These are phyloP conservation scores for Caryopteris hybrid DNA, from an alignment of 305 asterid genomes.

Conservation along the genomic window DNA sequence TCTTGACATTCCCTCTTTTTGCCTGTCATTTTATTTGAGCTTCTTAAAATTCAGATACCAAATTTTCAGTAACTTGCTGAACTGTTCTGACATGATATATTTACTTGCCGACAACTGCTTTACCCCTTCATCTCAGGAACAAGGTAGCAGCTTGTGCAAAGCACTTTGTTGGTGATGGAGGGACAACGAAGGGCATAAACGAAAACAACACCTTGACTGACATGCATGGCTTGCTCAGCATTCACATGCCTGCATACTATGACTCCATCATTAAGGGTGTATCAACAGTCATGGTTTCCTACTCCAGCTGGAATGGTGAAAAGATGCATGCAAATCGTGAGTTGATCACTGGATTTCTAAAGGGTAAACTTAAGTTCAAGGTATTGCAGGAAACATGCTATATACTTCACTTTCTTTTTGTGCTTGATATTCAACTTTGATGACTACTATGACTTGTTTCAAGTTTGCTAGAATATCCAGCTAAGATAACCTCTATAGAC, in stretches of 20 bases:
- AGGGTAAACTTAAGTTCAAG: slow-evolving; percentile 77
- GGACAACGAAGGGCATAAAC: slow-evolving; percentile 67
- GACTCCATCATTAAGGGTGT: slow-evolving; percentile 74
- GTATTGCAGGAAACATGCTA: slow-evolving; percentile 24
- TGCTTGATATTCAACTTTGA: not conserved
- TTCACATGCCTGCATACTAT: slow-evolving; percentile 84
- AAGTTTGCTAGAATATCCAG: too few relatives aligned
- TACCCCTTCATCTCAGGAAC: slow-evolving; percentile 36
- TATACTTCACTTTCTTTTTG: not conserved
- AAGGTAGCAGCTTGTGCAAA: slow-evolving; percentile 92
- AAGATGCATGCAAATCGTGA: slow-evolving; percentile 78
- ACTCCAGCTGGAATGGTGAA: slow-evolving; percentile 81
- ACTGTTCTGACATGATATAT: not conserved
- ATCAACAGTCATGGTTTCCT: slow-evolving; percentile 74
- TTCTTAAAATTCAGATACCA: not conserved
- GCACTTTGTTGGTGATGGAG: slow-evolving; percentile 94
- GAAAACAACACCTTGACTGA: slow-evolving; percentile 58
- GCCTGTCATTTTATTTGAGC: not conserved
- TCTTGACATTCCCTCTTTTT: not conserved
- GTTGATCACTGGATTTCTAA: slow-evolving; percentile 66
- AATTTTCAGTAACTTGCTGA: not conserved
- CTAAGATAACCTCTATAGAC: not conserved
- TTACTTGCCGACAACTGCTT: not conserved
- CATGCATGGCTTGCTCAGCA: slow-evolving; percentile 64
- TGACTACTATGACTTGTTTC: not conserved